phyloP scores from a whole-genome alignment of 139 green algal genomes.

The Chlorella sp. region DNA sequence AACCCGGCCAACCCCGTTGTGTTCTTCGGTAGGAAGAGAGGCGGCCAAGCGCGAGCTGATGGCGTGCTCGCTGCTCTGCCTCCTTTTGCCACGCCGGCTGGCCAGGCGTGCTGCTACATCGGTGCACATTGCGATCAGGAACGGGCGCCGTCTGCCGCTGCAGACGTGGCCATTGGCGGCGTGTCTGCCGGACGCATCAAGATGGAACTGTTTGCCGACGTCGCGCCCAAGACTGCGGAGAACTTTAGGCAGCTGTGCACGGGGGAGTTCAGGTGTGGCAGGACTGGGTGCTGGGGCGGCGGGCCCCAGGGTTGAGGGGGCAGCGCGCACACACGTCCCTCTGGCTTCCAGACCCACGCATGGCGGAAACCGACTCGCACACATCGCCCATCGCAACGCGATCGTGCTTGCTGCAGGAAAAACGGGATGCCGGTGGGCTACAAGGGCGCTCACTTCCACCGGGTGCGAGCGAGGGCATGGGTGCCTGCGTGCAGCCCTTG shows the following conservation, averaged over 20 bases:
- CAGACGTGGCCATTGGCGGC: conserved; percentile 89
- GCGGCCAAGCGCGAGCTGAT: background rate
- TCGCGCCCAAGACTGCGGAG: conserved; percentile 84
- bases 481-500: background rate
- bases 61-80: background rate
- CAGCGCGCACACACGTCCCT: background rate
- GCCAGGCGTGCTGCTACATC: background rate
- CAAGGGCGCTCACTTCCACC: conserved; percentile 88
- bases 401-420: conserved; percentile 73
- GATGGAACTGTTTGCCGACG: conserved; percentile 93
- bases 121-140: background rate
- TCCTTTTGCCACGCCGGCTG: background rate
- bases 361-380: background rate
- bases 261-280: conserved; percentile 79
- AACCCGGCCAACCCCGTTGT: conserved; percentile 86
- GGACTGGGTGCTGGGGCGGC: no score
- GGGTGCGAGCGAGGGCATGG: conserved; percentile 40
- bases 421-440: conserved; percentile 80
- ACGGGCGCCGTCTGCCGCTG: background rate
- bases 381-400: no score
- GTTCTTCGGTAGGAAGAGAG: conserved; percentile 83
- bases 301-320: no score
- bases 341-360: background rate
- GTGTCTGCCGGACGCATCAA: conserved; percentile 78
- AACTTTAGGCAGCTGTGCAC: conserved; percentile 96